A percentile compares a stretch with the other conserved stretches of the same genome.
Evolutionary conservation across 495 filamentous ascomycete genomes (phyloP).

Genomic region (Aspergillus funiculosus): DNA sequence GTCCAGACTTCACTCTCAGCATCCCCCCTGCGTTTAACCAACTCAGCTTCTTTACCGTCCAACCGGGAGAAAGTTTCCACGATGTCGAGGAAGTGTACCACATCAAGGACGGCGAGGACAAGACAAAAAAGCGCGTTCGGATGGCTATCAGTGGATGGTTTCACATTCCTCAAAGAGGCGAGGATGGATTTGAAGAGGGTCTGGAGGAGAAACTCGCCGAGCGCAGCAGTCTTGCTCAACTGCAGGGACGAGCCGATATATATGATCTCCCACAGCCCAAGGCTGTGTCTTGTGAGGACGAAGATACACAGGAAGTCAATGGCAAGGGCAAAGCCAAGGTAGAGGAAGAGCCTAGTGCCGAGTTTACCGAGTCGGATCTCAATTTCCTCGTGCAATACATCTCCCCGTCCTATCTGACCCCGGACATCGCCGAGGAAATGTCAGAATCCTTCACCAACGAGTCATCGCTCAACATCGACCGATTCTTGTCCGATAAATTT

Average conservation of each 20-base stretch:
- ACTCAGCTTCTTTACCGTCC: slow-evolving; percentile 94
- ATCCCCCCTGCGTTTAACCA: slow-evolving; percentile 97
- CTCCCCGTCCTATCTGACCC: slow-evolving; percentile 84
- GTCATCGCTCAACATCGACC: slow-evolving; percentile 71
- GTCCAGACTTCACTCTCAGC: slow-evolving; percentile 63
- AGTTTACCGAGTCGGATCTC: slow-evolving; percentile 68
- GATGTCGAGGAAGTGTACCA: slow-evolving; percentile 98
- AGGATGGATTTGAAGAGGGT: slow-evolving; percentile 86
- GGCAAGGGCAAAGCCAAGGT: slow-evolving; percentile 42
- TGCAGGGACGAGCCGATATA: slow-evolving; percentile 83
- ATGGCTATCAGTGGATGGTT: slow-evolving; percentile 99
- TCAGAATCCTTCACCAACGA: slow-evolving; percentile 71
- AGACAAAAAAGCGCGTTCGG: slow-evolving; percentile 64
- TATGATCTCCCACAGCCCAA: slow-evolving; percentile 73
- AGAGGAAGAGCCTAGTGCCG: slow-evolving; percentile 40
- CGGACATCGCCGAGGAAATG: slow-evolving; percentile 81
- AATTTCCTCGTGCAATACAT: slow-evolving; percentile 87
- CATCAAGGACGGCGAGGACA: slow-evolving; percentile 55
- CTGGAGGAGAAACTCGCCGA: slow-evolving; percentile 82
- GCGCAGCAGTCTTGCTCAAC: slow-evolving; percentile 81
- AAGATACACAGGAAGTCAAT: slow-evolving; percentile 21
- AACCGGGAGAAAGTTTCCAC: slow-evolving; percentile 95
- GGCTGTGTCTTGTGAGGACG: slow-evolving; percentile 39
- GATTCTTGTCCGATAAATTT: slow-evolving; percentile 74
- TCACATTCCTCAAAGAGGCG: slow-evolving; percentile 92